These are phyloP conservation scores for Ogataea thermomethanolica DNA, from an alignment of 805 yeast genomes.

Conservation along the genomic window DNA sequence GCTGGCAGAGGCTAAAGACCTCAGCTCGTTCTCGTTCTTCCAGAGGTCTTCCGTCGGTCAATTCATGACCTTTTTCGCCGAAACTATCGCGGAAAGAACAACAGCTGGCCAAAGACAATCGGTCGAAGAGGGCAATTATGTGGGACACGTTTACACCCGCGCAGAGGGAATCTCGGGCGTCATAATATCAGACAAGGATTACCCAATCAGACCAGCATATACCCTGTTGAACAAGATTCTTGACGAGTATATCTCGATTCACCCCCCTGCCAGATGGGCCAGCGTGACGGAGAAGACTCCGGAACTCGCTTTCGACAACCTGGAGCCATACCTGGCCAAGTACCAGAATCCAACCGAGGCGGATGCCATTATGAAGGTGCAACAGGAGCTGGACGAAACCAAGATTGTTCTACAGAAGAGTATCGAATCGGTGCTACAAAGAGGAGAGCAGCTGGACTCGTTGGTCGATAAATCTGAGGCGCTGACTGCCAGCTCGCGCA, in stretches of 20 bases:
- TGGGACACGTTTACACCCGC: slow-evolving; percentile 89
- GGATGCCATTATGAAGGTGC: slow-evolving; percentile 94
- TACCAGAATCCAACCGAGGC: slow-evolving; percentile 98
- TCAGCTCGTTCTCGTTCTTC: slow-evolving; percentile 83
- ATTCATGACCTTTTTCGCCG: slow-evolving; percentile 91
- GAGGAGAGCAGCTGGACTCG: slow-evolving; percentile 94
- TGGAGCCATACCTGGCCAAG: slow-evolving; percentile 68
- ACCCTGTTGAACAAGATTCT: slow-evolving; percentile 84
- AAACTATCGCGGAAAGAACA: slow-evolving; percentile 88
- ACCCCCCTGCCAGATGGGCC: slow-evolving; percentile 73
- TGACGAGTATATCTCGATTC: slow-evolving; percentile 84
- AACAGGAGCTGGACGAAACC: slow-evolving; percentile 96
- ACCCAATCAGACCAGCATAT: slow-evolving; percentile 96
- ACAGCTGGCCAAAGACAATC: slow-evolving; percentile 87
- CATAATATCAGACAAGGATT: slow-evolving; percentile 88
- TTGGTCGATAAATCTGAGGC: slow-evolving; percentile 96
- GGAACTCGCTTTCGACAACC: slow-evolving; percentile 50
- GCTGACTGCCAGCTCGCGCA: slow-evolving; percentile 78
- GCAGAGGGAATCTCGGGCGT: slow-evolving; percentile 91
- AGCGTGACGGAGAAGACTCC: slow-evolving; percentile 43
- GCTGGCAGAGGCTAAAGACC: slow-evolving; percentile 74
- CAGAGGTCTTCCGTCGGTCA: slow-evolving; percentile 74
- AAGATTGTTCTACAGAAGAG: slow-evolving; percentile 95
- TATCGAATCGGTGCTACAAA: slow-evolving; percentile 86
- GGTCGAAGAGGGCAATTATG: slow-evolving; percentile 86